Evolutionary conservation across 495 filamentous ascomycete species (phyloP).

Genomic region (Endocarpon pusillum): DNA sequence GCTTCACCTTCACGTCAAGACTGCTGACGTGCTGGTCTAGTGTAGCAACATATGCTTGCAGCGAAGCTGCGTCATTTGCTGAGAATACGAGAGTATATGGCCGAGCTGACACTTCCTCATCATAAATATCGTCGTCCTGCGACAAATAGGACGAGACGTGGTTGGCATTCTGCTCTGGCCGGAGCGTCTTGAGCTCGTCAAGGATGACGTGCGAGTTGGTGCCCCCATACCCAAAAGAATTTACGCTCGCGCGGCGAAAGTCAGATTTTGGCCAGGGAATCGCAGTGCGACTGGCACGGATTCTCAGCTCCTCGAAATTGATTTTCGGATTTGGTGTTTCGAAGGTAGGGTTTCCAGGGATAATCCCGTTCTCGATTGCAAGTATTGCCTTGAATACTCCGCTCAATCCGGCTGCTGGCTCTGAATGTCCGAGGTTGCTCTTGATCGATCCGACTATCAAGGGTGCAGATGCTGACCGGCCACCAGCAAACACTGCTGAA

Average conservation of each 20-base stretch:
- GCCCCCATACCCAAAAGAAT: slow-evolving; percentile 34
- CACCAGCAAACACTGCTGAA: slow-evolving; percentile 8
- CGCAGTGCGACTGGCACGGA: slow-evolving; percentile 1
- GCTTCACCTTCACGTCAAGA: slow-evolving; percentile 7
- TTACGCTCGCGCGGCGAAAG: slow-evolving; percentile 20
- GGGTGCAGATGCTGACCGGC: slow-evolving; percentile 7
- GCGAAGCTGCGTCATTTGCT: slow-evolving; percentile 14
- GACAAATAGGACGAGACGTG: slow-evolving; percentile 3
- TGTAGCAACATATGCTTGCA: slow-evolving; percentile 9
- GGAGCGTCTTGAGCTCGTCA: slow-evolving; percentile 7
- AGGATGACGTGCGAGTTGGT: slow-evolving; percentile 28
- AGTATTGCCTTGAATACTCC: slow-evolving; percentile 28
- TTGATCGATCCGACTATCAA: slow-evolving; percentile 15
- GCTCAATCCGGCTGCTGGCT: slow-evolving; percentile 23
- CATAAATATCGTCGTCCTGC: slow-evolving; percentile 3
- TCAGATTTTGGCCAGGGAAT: slow-evolving; percentile 8
- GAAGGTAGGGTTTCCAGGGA: slow-evolving; percentile 8
- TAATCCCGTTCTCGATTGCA: slow-evolving; percentile 15
- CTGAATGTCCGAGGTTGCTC: slow-evolving; percentile 18
- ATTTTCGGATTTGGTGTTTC: slow-evolving; percentile 2
- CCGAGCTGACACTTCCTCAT: slow-evolving; percentile 3
- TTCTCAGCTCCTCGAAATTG: slow-evolving; percentile 2
- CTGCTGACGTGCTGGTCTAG: slow-evolving; percentile 11
- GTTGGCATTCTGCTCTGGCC: neutral
- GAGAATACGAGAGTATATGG: slow-evolving; percentile 14